Conservation (phyloP, 179 eudicot genomes). For the Drosera spatulata region DNA sequence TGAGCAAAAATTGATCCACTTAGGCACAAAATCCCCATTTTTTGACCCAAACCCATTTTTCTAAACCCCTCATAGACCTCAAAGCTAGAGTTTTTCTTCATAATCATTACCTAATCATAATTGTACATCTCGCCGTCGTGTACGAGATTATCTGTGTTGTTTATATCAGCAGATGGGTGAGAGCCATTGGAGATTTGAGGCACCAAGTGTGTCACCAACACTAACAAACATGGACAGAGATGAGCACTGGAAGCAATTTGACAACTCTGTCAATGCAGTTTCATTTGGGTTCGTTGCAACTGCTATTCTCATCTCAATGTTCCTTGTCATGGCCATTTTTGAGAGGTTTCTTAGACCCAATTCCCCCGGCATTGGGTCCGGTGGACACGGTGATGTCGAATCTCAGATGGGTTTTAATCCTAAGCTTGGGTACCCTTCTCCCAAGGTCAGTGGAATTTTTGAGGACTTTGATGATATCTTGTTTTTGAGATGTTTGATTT, state of each 20-base stretch:
- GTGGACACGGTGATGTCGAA: constrained; percentile 30
- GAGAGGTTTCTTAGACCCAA: constrained; percentile 67
- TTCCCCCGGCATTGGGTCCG: constrained; percentile 27
- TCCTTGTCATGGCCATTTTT: constrained; percentile 85
- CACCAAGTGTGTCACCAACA: constrained; percentile 45
- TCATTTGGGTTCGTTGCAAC: constrained; percentile 97
- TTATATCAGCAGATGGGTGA: constrained; percentile 12
- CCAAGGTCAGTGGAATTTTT: constrained; percentile 34
- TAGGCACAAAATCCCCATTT: too few species aligned
- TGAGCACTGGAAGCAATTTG: constrained; percentile 58
- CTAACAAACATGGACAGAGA: constrained; percentile 29
- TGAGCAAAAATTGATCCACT: too few species aligned
- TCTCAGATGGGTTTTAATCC: constrained; percentile 43
- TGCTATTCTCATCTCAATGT: constrained; percentile 81
- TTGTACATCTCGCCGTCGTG: too few species aligned
- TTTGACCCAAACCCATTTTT: too few species aligned
- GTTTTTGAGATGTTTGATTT: too few species aligned
- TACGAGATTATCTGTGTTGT: too few species aligned
- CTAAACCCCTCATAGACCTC: too few species aligned
- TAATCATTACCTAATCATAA: too few species aligned
- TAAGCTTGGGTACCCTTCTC: constrained; percentile 53
- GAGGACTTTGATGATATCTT: too few species aligned
- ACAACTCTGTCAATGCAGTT: constrained; percentile 72
- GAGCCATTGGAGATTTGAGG: constrained; percentile 21
- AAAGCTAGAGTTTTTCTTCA: too few species aligned